phyloP scores from a whole-genome alignment of 352 stramenopile species.

The Phytopythium litorale region DNA sequence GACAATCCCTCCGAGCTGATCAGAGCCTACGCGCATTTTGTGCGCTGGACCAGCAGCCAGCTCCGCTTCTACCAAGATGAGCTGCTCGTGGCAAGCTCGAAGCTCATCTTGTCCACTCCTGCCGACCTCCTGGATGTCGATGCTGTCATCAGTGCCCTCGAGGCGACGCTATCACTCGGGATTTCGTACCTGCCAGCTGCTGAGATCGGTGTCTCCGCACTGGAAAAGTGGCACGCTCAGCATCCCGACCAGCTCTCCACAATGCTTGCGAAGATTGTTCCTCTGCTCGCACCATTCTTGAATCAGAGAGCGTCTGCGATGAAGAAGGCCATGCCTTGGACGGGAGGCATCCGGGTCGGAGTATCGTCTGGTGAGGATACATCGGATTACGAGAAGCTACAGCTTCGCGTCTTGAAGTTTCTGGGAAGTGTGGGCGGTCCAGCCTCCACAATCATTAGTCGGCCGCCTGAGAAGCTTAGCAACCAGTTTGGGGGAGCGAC shows the following conservation, averaged over 20 bases:
- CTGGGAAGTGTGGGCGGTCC: constrained; percentile 51
- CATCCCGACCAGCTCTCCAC: constrained; percentile 22
- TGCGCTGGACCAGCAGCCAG: constrained; percentile 36
- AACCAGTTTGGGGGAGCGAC: constrained; percentile 11
- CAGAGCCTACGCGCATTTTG: constrained; percentile 40
- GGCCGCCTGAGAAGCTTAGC: constrained; percentile 12
- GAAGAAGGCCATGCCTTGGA: constrained; percentile 4
- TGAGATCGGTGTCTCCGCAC: constrained; percentile 40
- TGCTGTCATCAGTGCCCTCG: constrained; percentile 28
- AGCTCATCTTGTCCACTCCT: constrained; percentile 59
- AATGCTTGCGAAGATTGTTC: constrained; percentile 36
- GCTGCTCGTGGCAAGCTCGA: constrained; percentile 49
- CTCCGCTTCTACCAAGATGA: constrained; percentile 78
- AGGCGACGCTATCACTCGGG: constrained; percentile 54
- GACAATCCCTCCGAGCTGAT: neutral
- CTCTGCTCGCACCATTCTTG: constrained; percentile 49
- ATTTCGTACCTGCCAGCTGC: constrained; percentile 60
- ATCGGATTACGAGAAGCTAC: constrained; percentile 42
- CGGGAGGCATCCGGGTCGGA: neutral
- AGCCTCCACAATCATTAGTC: constrained; percentile 43
- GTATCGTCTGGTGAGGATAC: constrained; percentile 12
- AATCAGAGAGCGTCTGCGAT: constrained; percentile 25
- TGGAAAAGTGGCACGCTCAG: constrained; percentile 53
- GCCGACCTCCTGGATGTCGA: constrained; percentile 28
- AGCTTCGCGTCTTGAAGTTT: constrained; percentile 57